Base-by-base conservation (phyloP, 2,329 filamentous ascomycete genomes). In the Botryosphaeria agaves region DNA sequence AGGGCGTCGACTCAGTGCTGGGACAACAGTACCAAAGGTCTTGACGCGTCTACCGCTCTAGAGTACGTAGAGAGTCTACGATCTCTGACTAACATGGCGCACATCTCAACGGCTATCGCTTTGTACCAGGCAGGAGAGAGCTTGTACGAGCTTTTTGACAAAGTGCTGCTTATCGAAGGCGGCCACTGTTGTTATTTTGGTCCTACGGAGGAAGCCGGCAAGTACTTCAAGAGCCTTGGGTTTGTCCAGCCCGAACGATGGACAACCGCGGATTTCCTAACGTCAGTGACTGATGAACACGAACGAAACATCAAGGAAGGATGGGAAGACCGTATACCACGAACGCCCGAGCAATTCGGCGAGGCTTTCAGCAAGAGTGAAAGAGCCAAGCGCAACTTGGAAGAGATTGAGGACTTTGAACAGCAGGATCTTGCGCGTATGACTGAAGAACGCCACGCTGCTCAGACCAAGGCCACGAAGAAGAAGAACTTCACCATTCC, bases 221-320 rank as follows among this genome's bases (percentile, higher is more conserved):
- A 68, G 34, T 80, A 78, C 50, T 81, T 81, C 38, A 49, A 73
- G 39, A 57, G 70, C 40, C 59, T 81, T 1, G 76, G 76, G 4
- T 80, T 77, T 43, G 63, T 73, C 23, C 75, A 72, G 44, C 72
- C 74, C 3, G 51, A 69, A 2, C 69, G 75, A 9, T 69, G 72
- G 53, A 80, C 75, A 0, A 76, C 70, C 0, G 72, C 75, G 14
- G 76, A 82, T 45, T 81, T 80, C 56, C 52, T 81, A 29, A 81
- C 75, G 1, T 76, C 72, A 14, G 74, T 81, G 54, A 79, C 75
- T 5, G 68, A 69, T 26, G 56, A 63, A 2, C 57, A 70, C 32
- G 72, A 74, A 35, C 59, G 73, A 18, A 55, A 66, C 18, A 47
- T 72, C 12, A 61, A 60, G 24, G 46, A 61, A 11, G 71, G 68